Percentiles rank a stretch among this genome's conserved stretches.
Conservation (phyloP, 2,329 filamentous ascomycete species). For the Clonostachys sp. region DNA sequence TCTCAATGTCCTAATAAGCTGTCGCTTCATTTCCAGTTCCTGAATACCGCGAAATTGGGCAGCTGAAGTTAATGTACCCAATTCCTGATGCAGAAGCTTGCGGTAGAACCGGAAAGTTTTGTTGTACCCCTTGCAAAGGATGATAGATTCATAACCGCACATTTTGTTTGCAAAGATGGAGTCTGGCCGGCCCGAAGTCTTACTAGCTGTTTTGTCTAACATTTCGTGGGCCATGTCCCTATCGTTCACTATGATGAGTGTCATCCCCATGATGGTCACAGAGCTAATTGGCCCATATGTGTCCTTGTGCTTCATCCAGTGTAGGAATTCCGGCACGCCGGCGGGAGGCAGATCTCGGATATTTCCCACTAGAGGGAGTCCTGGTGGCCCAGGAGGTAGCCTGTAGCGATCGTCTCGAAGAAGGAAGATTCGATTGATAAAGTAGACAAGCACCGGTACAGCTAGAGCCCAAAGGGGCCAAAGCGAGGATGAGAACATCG, state of each 20-base stretch:
- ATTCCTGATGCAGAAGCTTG: slow-evolving; percentile 19
- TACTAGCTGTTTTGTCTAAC: slow-evolving; percentile 14
- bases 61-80: slow-evolving; percentile 13
- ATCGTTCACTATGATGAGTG: slow-evolving; percentile 34
- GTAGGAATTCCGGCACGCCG: slow-evolving; percentile 17
- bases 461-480: no score
- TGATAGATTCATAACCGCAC: slow-evolving; percentile 11
- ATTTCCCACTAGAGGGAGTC: slow-evolving; percentile 38
- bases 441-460: no score
- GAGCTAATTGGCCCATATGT: slow-evolving; percentile 19
- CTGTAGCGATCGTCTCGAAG: not conserved
- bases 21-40: slow-evolving; percentile 15
- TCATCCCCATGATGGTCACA: slow-evolving; percentile 15
- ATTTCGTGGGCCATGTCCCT: slow-evolving; percentile 23
- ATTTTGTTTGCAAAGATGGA: slow-evolving; percentile 9
- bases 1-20: slow-evolving; percentile 13
- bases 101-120: slow-evolving; percentile 11
- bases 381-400: slow-evolving; percentile 16
- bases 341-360: slow-evolving; percentile 32
- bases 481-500: no score
- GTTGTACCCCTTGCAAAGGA: slow-evolving; percentile 8
- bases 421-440: no score
- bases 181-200: slow-evolving; percentile 8
- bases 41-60: slow-evolving; percentile 12
- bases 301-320: slow-evolving; percentile 27